phyloP scores from a whole-genome alignment of 129 eudicot species.

The Flaveria sonorensis region DNA sequence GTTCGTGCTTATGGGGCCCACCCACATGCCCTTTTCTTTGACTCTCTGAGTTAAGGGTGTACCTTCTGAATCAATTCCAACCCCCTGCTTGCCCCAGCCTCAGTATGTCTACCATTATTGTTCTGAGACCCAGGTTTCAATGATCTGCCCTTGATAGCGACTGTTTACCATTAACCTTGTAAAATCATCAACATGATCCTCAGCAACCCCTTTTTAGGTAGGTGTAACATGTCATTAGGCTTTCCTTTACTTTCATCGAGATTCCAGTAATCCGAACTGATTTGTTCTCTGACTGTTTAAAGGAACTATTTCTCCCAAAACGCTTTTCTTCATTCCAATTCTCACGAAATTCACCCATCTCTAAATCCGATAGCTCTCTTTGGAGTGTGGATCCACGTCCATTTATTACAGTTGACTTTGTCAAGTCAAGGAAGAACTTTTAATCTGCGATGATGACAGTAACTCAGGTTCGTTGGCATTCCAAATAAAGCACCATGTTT shows the following conservation, averaged over 20 bases:
- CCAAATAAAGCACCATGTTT: constrained; percentile 45
- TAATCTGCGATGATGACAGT: constrained; percentile 34
- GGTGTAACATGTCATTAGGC: constrained; percentile 42
- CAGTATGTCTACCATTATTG: constrained; percentile 52
- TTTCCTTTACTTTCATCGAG: constrained; percentile 57
- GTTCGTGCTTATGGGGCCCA: constrained; percentile 46
- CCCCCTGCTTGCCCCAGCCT: constrained; percentile 35
- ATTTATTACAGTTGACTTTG: constrained; percentile 51
- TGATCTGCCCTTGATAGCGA: constrained; percentile 38
- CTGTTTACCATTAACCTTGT: constrained; percentile 41
- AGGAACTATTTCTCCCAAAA: constrained; percentile 60
- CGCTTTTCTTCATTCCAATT: constrained; percentile 57
- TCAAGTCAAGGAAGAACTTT: constrained; percentile 36
- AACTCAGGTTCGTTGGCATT: constrained; percentile 45
- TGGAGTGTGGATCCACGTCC: constrained; percentile 51
- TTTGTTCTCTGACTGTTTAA: constrained; percentile 59
- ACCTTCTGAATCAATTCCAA: constrained; percentile 5
- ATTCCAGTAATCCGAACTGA: constrained; percentile 61
- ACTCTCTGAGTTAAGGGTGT: constrained; percentile 39
- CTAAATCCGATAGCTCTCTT: constrained; percentile 86
- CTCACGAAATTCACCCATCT: constrained; percentile 95
- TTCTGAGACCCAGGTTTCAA: constrained; percentile 47
- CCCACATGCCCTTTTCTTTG: constrained; percentile 43
- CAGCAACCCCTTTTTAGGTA: constrained; percentile 50
- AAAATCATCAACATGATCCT: constrained; percentile 48